These are phyloP conservation scores for Zarea fungicola DNA, from an alignment of 2,329 filamentous ascomycete genomes.

Conservation along the genomic window DNA sequence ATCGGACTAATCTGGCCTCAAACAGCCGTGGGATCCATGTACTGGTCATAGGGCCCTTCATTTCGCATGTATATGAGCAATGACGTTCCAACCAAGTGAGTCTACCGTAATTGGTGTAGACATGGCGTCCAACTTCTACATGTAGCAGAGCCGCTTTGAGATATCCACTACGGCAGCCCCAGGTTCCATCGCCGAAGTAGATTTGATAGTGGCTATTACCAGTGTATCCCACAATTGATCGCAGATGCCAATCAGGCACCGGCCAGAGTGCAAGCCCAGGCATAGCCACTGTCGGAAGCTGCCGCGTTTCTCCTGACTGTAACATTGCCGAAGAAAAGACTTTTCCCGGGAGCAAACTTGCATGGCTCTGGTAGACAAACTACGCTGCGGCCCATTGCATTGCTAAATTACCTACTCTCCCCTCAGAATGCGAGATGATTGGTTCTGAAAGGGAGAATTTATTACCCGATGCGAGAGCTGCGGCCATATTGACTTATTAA, in stretches of 20 bases:
- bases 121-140: neutral
- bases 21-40: neutral
- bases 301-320: no score
- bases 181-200: no score
- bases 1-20: neutral
- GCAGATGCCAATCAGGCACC: neutral
- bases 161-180: neutral
- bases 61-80: neutral
- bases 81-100: neutral
- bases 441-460: neutral
- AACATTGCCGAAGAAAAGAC: neutral
- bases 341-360: conserved; percentile 2
- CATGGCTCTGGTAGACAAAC: conserved; percentile 1
- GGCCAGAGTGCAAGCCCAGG: neutral
- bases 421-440: neutral
- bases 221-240: no score
- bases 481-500: no score
- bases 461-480: neutral
- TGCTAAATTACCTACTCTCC: neutral
- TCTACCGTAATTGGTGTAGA: neutral
- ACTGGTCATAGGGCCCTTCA: neutral
- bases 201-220: no score
- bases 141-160: neutral
- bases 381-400: neutral
- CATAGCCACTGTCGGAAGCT: no score